These are phyloP conservation scores for Leucosporidium yakuticum DNA, from an alignment of 768 basidiomycete species.

Conservation along the genomic window DNA sequence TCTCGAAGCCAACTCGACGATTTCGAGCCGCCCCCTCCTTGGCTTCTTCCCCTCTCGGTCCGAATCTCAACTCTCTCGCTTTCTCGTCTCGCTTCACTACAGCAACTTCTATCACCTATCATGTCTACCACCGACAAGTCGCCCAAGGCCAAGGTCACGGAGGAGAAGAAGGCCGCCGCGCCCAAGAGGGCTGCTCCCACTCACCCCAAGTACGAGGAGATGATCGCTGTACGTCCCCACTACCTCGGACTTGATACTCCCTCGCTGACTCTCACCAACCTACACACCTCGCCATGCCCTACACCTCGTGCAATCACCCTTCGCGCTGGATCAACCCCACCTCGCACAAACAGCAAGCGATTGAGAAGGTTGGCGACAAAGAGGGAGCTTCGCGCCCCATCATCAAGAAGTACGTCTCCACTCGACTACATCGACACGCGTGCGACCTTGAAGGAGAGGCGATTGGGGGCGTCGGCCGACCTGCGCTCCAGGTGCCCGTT, in stretches of 20 bases:
- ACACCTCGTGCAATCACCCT: not conserved
- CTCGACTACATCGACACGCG: not conserved
- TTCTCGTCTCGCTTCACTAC: not conserved
- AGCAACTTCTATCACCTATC: not conserved
- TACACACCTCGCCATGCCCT: not conserved
- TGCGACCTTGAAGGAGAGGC: not conserved
- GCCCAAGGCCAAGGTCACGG: not conserved
- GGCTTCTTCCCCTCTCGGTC: no score
- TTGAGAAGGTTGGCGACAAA: slow-evolving; percentile 55
- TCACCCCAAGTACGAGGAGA: slow-evolving; percentile 14
- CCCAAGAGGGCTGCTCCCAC: not conserved
- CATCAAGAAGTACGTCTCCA: slow-evolving; percentile 67
- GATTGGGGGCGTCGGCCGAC: not conserved
- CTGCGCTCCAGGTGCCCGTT: not conserved
- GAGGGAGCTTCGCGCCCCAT: slow-evolving; percentile 70
- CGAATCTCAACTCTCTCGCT: not conserved
- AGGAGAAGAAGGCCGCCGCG: not conserved
- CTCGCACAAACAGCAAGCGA: slow-evolving; percentile 28
- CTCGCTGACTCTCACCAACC: not conserved
- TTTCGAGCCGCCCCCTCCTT: no score
- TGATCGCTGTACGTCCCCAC: slow-evolving; percentile 19
- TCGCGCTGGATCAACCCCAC: not conserved
- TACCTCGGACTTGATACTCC: not conserved
- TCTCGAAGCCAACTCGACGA: no score
- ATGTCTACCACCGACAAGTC: not conserved